Conservation (phyloP, 1,139 yeast species). For the Lodderomyces theae region DNA sequence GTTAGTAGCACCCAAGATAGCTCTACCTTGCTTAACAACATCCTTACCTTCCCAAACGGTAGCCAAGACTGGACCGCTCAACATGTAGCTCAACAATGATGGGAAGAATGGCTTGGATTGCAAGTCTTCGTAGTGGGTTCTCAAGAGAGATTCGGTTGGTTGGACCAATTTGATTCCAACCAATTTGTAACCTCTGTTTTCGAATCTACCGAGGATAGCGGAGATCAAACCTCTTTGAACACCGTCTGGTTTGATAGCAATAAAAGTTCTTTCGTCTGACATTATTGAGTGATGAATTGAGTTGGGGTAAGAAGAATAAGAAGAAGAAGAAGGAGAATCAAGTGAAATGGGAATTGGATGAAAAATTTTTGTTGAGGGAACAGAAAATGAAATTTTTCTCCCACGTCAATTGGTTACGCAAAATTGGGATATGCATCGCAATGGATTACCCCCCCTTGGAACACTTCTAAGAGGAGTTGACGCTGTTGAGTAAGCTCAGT, state of each 20-base stretch:
- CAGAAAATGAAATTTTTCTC: neutral
- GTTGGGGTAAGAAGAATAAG: slow-evolving; percentile 6
- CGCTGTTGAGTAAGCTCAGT: no score
- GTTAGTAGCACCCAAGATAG: slow-evolving; percentile 98
- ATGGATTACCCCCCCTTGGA: no score
- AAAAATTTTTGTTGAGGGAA: slow-evolving; percentile 2
- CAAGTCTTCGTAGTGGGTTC: slow-evolving; percentile 94
- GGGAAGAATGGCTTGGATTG: slow-evolving; percentile 98
- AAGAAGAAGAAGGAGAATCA: no score
- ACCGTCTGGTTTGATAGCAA: slow-evolving; percentile 99
- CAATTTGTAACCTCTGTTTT: slow-evolving; percentile 95
- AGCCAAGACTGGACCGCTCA: slow-evolving; percentile 97
- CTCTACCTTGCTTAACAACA: slow-evolving; percentile 98
- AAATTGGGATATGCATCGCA: no score
- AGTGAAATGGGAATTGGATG: neutral
- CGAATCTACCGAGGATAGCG: slow-evolving; percentile 89
- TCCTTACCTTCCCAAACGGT: slow-evolving; percentile 99
- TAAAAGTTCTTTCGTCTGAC: slow-evolving; percentile 92
- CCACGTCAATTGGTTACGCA: slow-evolving; percentile 1
- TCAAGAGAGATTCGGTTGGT: slow-evolving; percentile 84
- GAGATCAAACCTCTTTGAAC: slow-evolving; percentile 98
- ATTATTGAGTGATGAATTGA: slow-evolving; percentile 17
- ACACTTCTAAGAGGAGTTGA: no score
- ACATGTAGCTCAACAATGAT: slow-evolving; percentile 91
- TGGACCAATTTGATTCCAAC: slow-evolving; percentile 90